Conservation (phyloP, 768 basidiomycete genomes). For the Lentinula lateritia region DNA sequence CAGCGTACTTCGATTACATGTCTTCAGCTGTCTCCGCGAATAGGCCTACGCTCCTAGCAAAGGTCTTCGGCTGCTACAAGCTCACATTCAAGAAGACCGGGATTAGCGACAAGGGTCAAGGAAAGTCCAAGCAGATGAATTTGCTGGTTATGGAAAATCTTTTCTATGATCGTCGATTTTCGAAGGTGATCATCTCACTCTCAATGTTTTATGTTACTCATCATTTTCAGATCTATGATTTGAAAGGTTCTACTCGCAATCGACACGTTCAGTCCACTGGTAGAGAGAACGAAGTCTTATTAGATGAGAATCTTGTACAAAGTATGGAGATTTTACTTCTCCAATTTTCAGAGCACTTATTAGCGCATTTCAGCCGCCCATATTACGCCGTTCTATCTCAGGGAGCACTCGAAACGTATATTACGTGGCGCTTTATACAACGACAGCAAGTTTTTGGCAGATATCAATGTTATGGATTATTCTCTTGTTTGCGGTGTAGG, state of each 20-base stretch:
- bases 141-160: constrained; percentile 97
- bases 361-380: constrained; percentile 62
- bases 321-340: constrained; percentile 41
- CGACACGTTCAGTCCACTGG: constrained; percentile 90
- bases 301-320: constrained; percentile 95
- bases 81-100: constrained; percentile 77
- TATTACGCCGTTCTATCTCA: constrained; percentile 84
- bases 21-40: constrained; percentile 85
- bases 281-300: constrained; percentile 84
- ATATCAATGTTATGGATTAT: constrained; percentile 97
- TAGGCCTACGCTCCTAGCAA: constrained; percentile 91
- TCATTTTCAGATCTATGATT: constrained; percentile 76
- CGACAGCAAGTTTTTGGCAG: constrained; percentile 91
- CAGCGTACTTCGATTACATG: constrained; percentile 98
- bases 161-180: constrained; percentile 88
- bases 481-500: constrained; percentile 81
- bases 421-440: constrained; percentile 87
- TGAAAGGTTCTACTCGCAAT: constrained; percentile 94
- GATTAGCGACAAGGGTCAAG: constrained; percentile 58
- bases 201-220: not conserved
- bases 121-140: constrained; percentile 86
- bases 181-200: constrained; percentile 49
- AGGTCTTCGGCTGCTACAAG: constrained; percentile 96
- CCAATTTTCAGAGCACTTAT: constrained; percentile 6
- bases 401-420: constrained; percentile 95